Conservation (phyloP, 2,329 filamentous ascomycete genomes). For the Fonsecaea pedrosoi region DNA sequence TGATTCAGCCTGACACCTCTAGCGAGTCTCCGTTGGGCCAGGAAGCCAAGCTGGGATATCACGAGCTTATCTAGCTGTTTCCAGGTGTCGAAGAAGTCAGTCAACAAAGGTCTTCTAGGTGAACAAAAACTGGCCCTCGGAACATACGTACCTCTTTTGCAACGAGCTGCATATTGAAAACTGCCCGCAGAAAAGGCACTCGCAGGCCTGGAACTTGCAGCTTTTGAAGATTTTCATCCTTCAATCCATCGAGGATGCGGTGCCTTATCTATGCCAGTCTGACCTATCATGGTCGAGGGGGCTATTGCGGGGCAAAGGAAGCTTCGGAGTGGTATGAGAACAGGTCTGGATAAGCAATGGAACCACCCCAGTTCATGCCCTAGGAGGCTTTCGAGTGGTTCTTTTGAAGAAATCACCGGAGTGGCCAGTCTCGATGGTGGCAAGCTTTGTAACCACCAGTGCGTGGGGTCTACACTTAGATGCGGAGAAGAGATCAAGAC, state of each 20-base stretch:
- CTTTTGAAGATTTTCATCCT: background rate
- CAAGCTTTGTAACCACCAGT: background rate
- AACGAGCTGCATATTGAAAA: constrained; percentile 51
- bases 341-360: constrained; percentile 4
- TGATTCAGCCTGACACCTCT: constrained; percentile 89
- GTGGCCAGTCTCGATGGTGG: background rate
- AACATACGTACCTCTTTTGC: constrained; percentile 51
- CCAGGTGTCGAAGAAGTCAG: constrained; percentile 13
- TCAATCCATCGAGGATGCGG: background rate
- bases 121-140: background rate
- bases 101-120: background rate
- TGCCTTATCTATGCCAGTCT: constrained; percentile 22
- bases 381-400: background rate
- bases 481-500: constrained; percentile 19
- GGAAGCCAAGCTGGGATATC: constrained; percentile 84
- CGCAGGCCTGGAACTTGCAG: constrained; percentile 2
- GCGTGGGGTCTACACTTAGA: background rate
- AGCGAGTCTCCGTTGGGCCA: constrained; percentile 87
- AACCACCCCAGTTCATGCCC: background rate
- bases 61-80: constrained; percentile 90
- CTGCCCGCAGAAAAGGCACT: background rate
- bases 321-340: constrained; percentile 16
- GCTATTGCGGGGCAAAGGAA: constrained; percentile 32
- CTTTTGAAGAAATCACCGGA: background rate
- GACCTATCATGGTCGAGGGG: constrained; percentile 31